Percentiles rank a stretch among this genome's conserved stretches.
Evolutionary conservation across 768 basidiomycete species (phyloP).

Genomic region (Tricholoma furcatifolium): DNA sequence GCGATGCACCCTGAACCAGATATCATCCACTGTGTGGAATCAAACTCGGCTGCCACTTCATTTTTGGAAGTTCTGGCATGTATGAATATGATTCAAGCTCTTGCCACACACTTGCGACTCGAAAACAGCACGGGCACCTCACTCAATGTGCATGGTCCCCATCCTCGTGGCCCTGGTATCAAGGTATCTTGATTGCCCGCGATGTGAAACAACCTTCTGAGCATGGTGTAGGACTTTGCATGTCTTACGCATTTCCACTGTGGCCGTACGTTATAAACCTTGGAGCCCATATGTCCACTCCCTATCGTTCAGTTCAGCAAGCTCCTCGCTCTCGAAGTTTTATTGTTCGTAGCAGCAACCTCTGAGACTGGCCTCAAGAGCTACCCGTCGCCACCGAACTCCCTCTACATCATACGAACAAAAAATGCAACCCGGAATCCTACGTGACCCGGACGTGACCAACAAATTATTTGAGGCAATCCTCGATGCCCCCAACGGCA

Average conservation of each 20-base stretch:
- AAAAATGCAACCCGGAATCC: conserved; percentile 50
- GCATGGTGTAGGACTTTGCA: conserved; percentile 21
- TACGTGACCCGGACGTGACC: conserved; percentile 62
- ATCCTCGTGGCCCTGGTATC: conserved; percentile 8
- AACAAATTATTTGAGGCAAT: conserved; percentile 47
- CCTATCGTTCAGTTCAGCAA: conserved; percentile 38
- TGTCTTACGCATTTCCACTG: conserved; percentile 42
- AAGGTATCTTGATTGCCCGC: conserved; percentile 27
- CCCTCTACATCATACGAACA: conserved; percentile 45
- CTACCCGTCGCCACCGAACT: conserved; percentile 30
- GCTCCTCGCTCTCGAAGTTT: conserved; percentile 29
- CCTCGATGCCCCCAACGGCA: conserved; percentile 58
- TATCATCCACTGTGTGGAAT: neutral
- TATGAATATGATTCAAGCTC: neutral
- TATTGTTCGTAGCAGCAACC: conserved; percentile 27
- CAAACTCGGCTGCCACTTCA: conserved; percentile 9
- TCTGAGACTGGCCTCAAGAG: conserved; percentile 20
- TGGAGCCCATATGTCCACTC: conserved; percentile 27
- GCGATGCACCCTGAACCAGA: conserved; percentile 3
- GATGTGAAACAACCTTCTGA: conserved; percentile 19
- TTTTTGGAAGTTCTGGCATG: conserved; percentile 3
- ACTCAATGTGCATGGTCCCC: conserved; percentile 11
- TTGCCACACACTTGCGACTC: neutral
- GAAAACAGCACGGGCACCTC: conserved; percentile 10
- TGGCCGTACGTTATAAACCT: conserved; percentile 39